These are phyloP conservation scores for Clavaria fumosa DNA, from an alignment of 768 basidiomycete genomes.

Conservation along the genomic window DNA sequence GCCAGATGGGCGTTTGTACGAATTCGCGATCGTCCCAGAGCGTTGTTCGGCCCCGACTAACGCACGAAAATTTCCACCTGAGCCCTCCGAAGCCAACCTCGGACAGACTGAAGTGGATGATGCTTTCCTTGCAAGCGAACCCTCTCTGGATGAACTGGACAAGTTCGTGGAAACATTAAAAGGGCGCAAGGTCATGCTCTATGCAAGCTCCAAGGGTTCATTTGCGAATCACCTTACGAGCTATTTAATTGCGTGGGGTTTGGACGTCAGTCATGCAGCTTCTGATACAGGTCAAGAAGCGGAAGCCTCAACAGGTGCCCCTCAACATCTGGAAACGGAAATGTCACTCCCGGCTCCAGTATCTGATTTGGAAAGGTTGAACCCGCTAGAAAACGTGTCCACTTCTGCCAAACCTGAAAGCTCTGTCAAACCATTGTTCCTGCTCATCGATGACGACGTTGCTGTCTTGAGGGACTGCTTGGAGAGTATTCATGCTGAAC, in stretches of 20 bases:
- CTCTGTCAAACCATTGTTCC: constrained; percentile 36
- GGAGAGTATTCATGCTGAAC: constrained; percentile 46
- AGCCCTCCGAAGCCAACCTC: constrained; percentile 11
- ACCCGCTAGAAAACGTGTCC: not conserved
- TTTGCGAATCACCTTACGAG: constrained; percentile 90
- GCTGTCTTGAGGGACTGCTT: constrained; percentile 63
- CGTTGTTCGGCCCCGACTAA: constrained; percentile 35
- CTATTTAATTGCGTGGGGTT: constrained; percentile 88
- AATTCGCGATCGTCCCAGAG: constrained; percentile 49
- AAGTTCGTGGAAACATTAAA: constrained; percentile 70
- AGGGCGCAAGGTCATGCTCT: constrained; percentile 70
- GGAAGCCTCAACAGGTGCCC: constrained; percentile 9
- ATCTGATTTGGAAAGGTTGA: not conserved
- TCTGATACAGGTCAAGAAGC: constrained; percentile 39
- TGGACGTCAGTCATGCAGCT: constrained; percentile 78
- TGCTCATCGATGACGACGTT: constrained; percentile 90
- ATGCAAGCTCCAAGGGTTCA: constrained; percentile 72
- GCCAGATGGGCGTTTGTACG: constrained; percentile 40
- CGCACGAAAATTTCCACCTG: constrained; percentile 26
- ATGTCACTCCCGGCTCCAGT: constrained; percentile 1
- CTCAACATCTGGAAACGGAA: no score
- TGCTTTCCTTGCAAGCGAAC: constrained; percentile 62
- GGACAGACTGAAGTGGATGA: no score
- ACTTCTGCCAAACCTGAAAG: constrained; percentile 9
- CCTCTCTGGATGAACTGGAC: constrained; percentile 62